Base-by-base conservation (phyloP, 1,284 basidiomycete genomes). In the Grifola frondosa region DNA sequence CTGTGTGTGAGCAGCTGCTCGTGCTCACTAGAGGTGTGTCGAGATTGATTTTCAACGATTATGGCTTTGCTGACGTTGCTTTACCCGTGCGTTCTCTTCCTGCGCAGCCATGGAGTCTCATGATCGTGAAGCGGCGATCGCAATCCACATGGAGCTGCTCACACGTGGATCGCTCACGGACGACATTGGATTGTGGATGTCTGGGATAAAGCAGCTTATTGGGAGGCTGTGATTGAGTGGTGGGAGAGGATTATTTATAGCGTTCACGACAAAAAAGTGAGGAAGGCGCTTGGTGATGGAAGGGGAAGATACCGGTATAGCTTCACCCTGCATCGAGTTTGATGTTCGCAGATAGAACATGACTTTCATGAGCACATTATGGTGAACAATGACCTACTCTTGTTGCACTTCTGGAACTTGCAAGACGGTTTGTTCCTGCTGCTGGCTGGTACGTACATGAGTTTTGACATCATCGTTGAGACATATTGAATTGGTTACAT, bases 121-220 rank as follows among this genome's bases (percentile, higher is more conserved):
- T 43, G 87, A 92, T 63, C 79, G 81, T 40, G 78, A 83, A 28
- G 75, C 73, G 19, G 84, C 91, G 17, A 63, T 91, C 56, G 74
- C 80, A 2, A 80, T 92, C 47, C 91, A 93, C 58, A 81, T 91
- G 37, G 86, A 91, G 39, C 67, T 93, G 20, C 70, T 93, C 38
- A 91, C 88, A 3, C 70, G 74, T 35, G 85, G 84, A 16, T 84
- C 84, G 39, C 75, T 80, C 48, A 85, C 84, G 24, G 87, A 90
- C 40, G 88, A 92, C 55, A 89, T 92, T 62, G 86, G 81, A 7
- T 60, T 90, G 50, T 93, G 89, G 91, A 91, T 90, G 81, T 83
- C 88, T 13, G 89, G 85, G 13, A 69, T 93, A 44, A 93, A 92
- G 66, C 88, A 91, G 65, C 67, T 93, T 56, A 85, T 89, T 58